phyloP scores from a whole-genome alignment of 2,329 filamentous ascomycete species.

The Rutstroemia sp. region DNA sequence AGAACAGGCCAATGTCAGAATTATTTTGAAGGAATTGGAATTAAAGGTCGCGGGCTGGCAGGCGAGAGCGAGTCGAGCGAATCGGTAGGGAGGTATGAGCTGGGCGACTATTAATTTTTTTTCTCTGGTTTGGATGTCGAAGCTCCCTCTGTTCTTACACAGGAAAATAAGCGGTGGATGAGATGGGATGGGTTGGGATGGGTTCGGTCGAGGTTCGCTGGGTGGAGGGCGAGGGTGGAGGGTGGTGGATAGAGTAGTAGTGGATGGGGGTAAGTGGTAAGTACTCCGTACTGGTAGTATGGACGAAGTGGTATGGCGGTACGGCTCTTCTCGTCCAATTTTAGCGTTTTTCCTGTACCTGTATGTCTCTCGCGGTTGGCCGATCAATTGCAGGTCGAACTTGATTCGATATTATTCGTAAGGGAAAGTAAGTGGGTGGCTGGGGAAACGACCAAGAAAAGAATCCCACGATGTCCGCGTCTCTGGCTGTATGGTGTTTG shows the following conservation, averaged over 20 bases:
- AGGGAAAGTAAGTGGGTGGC: constrained; percentile 5
- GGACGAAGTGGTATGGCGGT: not conserved
- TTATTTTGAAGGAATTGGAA: not conserved
- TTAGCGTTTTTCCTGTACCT: not conserved
- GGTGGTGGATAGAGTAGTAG: not conserved
- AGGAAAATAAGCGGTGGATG: constrained; percentile 3
- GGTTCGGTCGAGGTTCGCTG: not conserved
- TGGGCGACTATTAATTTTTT: constrained; percentile 1
- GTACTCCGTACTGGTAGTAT: not conserved
- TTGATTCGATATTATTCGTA: constrained; percentile 4
- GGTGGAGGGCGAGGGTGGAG: not conserved
- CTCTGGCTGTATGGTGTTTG: not conserved
- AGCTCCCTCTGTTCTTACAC: not conserved
- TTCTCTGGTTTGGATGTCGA: not conserved
- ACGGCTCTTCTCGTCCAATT: not conserved
- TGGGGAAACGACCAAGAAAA: not conserved
- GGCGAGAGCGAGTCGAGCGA: not conserved
- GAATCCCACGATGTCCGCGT: not conserved
- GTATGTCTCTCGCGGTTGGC: not conserved
- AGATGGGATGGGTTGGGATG: not conserved
- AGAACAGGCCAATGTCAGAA: not conserved
- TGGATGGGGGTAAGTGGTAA: not conserved
- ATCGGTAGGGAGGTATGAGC: not conserved
- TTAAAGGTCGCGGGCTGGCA: constrained; percentile 15
- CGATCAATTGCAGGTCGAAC: not conserved